Base-by-base conservation (phyloP, 345 rosid genomes). In the Hevea brasiliensis region DNA sequence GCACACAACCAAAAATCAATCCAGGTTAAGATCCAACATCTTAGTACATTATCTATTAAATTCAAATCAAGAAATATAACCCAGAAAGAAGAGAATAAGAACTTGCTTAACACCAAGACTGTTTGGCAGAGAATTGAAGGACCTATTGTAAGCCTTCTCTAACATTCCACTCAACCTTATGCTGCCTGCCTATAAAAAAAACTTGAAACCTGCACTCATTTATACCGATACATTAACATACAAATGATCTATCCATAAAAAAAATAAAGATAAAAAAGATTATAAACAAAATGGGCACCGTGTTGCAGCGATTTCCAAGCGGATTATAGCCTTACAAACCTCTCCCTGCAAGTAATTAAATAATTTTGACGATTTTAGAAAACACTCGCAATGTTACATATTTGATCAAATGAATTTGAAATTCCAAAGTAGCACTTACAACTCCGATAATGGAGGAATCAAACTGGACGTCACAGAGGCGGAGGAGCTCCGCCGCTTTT, bases 401-500 rank as follows among this genome's bases (percentile, higher is more conserved):
- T 8, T 54, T 48, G 24, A 48, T 13, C 9, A 18, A 50, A 51
- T 41, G 4, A 56, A 24, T 62, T 1, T 10, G 32, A 21, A 44
- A 47, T 13, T 4, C 2, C 54, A 57, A 70, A 7, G n/a, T 1
- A 6, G 6, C 9, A 61, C 88, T 83, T 81, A 94, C 98, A 41
- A 95, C 85, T 61, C 99, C 98, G 79, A 95, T 89, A 63, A 92
- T 51, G 29, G 99, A 95, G 45, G 99, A 92, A 71, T 92, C 96
- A 70, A 95, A 95, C 75, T 87, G 97, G 23, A 89, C 93, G 71
- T 95, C 98, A 65, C 92, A 89, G 60, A 95, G 94, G 70, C 99
- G 97, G 67, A 97, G 98, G 70, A 92, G 85, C 91, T 95, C 98
- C 6, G 96, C 90, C 0, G 98, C 99, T 82, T 91, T 92, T n/a